Percentiles rank a stretch among this genome's conserved stretches.
Conservation (phyloP, 768 basidiomycete species). For the Suillus tomentosus region DNA sequence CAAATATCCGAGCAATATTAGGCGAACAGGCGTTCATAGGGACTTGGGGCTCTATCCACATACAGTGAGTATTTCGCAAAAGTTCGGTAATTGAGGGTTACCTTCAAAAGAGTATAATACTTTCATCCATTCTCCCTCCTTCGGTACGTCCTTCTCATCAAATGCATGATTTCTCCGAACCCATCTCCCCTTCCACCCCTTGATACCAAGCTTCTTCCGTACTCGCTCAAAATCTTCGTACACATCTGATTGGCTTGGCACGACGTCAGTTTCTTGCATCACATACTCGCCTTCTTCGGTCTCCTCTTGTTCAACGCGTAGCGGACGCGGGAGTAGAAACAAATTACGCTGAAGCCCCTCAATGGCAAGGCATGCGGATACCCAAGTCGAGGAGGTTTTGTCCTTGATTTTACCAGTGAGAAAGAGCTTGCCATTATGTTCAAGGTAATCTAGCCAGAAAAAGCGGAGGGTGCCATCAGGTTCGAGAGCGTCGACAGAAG, state of each 20-base stretch:
- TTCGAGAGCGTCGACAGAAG: conserved; percentile 65
- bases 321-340: conserved; percentile 80
- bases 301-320: conserved; percentile 46
- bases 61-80: neutral
- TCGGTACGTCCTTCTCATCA: conserved; percentile 72
- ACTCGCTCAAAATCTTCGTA: conserved; percentile 83
- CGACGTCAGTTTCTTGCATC: conserved; percentile 70
- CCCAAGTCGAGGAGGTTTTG: conserved; percentile 61
- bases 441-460: conserved; percentile 96
- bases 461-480: conserved; percentile 84
- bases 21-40: conserved; percentile 74
- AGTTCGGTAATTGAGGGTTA: conserved; percentile 35
- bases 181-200: conserved; percentile 77
- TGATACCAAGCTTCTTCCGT: conserved; percentile 70
- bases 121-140: conserved; percentile 89
- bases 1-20: conserved; percentile 86
- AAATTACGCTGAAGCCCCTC: conserved; percentile 88
- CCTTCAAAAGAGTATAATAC: conserved; percentile 90
- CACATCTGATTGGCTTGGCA: conserved; percentile 71
- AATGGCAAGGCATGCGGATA: conserved; percentile 86
- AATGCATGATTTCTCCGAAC: conserved; percentile 93
- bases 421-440: conserved; percentile 80
- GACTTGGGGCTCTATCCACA: conserved; percentile 45
- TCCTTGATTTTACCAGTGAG: conserved; percentile 92
- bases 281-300: conserved; percentile 29